Evolutionary conservation across 768 basidiomycete species (phyloP).

Genomic region (Rhodotorula babjevae): DNA sequence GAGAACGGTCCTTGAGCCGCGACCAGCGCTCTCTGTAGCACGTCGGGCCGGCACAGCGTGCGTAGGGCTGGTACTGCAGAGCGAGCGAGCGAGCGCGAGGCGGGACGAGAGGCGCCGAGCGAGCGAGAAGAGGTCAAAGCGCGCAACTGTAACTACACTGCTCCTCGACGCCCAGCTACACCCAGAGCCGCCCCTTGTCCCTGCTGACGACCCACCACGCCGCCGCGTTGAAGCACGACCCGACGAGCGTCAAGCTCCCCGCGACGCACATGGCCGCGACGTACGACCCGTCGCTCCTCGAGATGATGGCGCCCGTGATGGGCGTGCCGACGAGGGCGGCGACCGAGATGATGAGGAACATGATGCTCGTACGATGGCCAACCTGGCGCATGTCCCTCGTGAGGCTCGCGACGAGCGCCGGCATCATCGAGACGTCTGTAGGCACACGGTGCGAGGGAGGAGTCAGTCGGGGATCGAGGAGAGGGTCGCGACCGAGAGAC

Average conservation of each 20-base stretch:
- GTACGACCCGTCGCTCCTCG: constrained; percentile 37
- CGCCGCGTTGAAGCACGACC: neutral
- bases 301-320: constrained; percentile 45
- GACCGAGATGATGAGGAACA: constrained; percentile 42
- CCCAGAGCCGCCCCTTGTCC: constrained; percentile 34
- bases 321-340: constrained; percentile 42
- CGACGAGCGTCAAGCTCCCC: constrained; percentile 27
- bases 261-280: constrained; percentile 28
- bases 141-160: too few species aligned
- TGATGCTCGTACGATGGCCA: constrained; percentile 42
- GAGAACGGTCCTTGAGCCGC: too few species aligned
- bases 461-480: neutral
- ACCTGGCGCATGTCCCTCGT: constrained; percentile 42
- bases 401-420: constrained; percentile 36
- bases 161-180: constrained; percentile 1
- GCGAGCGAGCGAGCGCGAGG: too few species aligned
- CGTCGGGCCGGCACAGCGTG: too few species aligned
- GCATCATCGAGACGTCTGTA: constrained; percentile 33
- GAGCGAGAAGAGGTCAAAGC: too few species aligned
- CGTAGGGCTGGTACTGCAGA: too few species aligned
- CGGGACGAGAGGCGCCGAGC: too few species aligned
- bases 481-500: too few species aligned
- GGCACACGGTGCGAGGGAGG: neutral
- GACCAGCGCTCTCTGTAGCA: too few species aligned
- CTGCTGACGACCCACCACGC: constrained; percentile 18